Base-by-base conservation (phyloP, 768 basidiomycete species). In the Bullera alba region DNA sequence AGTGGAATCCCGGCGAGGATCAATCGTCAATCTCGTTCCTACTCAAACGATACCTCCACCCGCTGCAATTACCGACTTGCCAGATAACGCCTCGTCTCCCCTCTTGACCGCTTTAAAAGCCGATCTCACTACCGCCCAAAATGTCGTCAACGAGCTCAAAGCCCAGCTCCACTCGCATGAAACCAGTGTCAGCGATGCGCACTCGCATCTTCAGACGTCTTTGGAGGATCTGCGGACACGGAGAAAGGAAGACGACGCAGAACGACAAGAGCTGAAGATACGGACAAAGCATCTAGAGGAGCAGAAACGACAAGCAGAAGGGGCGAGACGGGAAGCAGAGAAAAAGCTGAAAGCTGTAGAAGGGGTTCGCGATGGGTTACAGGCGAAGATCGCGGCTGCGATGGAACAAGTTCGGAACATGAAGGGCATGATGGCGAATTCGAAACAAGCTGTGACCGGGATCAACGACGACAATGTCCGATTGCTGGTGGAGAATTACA, bases 281-380 rank as follows among this genome's bases (percentile, higher is more conserved):
- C 83, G 84, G 42, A 86, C 86, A 42, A 93, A 92, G 74, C 70
- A 77, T 2, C 76, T 96, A 2, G 93, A 99, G 59, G 93, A 99
- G 69, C 76, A 81, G 47, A 86, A 84, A 72, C 83, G 93, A 27
- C 76, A 76, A 25, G 88, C 90, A 10, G 95, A 99, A 73, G 77
- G 80, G 44, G 73, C 77, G 45, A 85, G 82, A 67, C 79, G 82
- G 38, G 92, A 96, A 41, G 88, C 85, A 3, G 93, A 97, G 73
- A 90, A 87, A 76, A 83, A 83, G 59, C 77, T 92, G 52, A 85
- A 83, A 61, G 76, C 78, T n/a, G 81, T 80, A 15, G 81, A 83
- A 67, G 77, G 66, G 36, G 75, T 79, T 53, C 80, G 84, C 28
- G 83, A 86, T 62, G 82, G 53, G 56, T 43, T 58, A 45, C 57